phyloP scores from a whole-genome alignment of 176 grass and related monocot species.

The Microstegium vimineum region DNA sequence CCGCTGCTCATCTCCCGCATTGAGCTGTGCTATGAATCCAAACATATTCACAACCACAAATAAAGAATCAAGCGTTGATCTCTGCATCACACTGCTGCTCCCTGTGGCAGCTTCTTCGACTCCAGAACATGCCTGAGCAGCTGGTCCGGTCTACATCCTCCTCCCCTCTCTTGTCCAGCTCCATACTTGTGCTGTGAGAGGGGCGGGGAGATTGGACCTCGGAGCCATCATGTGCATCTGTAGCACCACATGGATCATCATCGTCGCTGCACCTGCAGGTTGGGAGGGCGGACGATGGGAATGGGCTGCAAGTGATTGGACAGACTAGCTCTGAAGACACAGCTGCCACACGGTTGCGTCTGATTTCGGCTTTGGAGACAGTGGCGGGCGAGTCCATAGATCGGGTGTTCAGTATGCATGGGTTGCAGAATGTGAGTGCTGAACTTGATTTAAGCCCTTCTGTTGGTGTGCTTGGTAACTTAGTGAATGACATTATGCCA shows the following conservation, averaged over 20 bases:
- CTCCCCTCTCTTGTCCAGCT: constrained; percentile 60
- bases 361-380: constrained; percentile 61
- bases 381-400: constrained; percentile 52
- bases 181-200: constrained; percentile 32
- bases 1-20: constrained; percentile 32
- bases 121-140: constrained; percentile 91
- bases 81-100: constrained; percentile 95
- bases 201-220: constrained; percentile 44
- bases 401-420: constrained; percentile 67
- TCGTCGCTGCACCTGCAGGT: constrained; percentile 61
- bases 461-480: constrained; percentile 44
- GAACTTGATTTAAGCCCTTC: constrained; percentile 71
- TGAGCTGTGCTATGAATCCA: constrained; percentile 35
- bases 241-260: constrained; percentile 40
- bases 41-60: constrained; percentile 43
- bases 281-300: constrained; percentile 58
- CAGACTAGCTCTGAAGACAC: constrained; percentile 85
- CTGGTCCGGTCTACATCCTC: constrained; percentile 55
- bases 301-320: constrained; percentile 75
- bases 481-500: constrained; percentile 74
- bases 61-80: constrained; percentile 64
- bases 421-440: constrained; percentile 74
- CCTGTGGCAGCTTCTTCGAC: constrained; percentile 86
- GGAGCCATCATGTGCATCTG: constrained; percentile 41
- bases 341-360: constrained; percentile 65